phyloP scores from a whole-genome alignment of 306 rosid species.

The Adenanthera pavonina region DNA sequence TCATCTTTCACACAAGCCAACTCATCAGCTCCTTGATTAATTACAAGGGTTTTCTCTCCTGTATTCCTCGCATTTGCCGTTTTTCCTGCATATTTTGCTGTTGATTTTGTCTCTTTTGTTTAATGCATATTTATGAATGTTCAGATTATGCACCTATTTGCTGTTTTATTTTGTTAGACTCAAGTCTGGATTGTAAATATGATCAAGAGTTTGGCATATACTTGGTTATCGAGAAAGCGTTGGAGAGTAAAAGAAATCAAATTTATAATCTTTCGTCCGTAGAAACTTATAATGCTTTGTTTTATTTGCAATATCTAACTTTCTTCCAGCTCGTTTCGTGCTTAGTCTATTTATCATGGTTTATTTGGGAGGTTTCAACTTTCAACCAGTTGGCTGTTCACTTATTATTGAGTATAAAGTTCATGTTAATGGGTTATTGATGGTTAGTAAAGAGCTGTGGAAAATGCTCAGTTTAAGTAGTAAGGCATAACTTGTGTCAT shows the following conservation, averaged over 20 bases:
- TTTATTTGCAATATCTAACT: constrained; percentile 15
- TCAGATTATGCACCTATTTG: not conserved
- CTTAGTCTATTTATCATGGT: not conserved
- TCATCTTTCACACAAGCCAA: too few relatives aligned
- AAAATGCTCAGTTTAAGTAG: too few relatives aligned
- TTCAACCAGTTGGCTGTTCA: not conserved
- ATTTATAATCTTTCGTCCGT: constrained; percentile 6
- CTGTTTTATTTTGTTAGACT: not conserved
- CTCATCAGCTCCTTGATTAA: too few relatives aligned
- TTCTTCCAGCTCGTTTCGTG: constrained; percentile 4
- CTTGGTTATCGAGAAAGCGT: not conserved
- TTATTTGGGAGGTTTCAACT: not conserved
- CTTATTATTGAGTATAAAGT: not conserved
- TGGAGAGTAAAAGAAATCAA: not conserved
- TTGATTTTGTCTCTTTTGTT: not conserved
- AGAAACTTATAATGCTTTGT: not conserved
- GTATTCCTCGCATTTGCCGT: not conserved
- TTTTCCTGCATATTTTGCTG: not conserved
- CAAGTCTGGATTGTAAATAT: constrained; percentile 25
- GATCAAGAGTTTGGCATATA: not conserved
- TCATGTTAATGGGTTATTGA: constrained; percentile 1
- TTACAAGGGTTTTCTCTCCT: too few relatives aligned
- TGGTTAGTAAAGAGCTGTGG: not conserved
- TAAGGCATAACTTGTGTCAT: not conserved
- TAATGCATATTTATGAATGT: not conserved